Percentiles rank a stretch among this genome's conserved stretches.
phyloP scores from a whole-genome alignment of 345 rosid genomes.

The Corchorus capsularis region DNA sequence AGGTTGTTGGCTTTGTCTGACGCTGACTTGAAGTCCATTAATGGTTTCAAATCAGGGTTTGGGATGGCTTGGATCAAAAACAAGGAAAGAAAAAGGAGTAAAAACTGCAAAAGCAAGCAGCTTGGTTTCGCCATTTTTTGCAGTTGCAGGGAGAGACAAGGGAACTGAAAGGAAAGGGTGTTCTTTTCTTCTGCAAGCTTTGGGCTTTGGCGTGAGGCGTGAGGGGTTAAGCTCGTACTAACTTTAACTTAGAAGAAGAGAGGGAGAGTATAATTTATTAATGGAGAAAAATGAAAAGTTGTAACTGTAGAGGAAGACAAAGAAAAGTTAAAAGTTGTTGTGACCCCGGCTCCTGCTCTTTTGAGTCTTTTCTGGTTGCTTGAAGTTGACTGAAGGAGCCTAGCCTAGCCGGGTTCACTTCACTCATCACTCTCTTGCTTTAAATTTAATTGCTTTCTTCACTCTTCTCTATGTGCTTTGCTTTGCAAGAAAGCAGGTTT shows the following conservation, averaged over 20 bases:
- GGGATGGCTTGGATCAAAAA: conserved; percentile 29
- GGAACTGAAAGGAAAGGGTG: not conserved
- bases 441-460: not conserved
- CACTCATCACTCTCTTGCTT: too few species aligned
- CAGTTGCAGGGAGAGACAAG: conserved; percentile 16
- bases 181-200: not conserved
- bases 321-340: too few species aligned
- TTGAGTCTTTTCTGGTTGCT: not conserved
- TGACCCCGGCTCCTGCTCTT: too few species aligned
- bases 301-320: not conserved
- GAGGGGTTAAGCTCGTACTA: conserved; percentile 10
- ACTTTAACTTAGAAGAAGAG: not conserved
- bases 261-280: conserved; percentile 28
- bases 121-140: conserved; percentile 50
- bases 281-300: conserved; percentile 10
- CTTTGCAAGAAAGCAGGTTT: too few species aligned
- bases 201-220: not conserved
- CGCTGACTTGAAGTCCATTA: conserved; percentile 54
- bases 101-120: conserved; percentile 20
- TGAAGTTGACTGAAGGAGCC: conserved; percentile 10
- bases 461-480: too few species aligned
- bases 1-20: conserved; percentile 61
- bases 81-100: conserved; percentile 17
- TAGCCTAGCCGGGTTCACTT: too few species aligned
- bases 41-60: conserved; percentile 53